phyloP scores from a whole-genome alignment of 2,329 filamentous ascomycete genomes.

The Pseudocercospora cruenta region DNA sequence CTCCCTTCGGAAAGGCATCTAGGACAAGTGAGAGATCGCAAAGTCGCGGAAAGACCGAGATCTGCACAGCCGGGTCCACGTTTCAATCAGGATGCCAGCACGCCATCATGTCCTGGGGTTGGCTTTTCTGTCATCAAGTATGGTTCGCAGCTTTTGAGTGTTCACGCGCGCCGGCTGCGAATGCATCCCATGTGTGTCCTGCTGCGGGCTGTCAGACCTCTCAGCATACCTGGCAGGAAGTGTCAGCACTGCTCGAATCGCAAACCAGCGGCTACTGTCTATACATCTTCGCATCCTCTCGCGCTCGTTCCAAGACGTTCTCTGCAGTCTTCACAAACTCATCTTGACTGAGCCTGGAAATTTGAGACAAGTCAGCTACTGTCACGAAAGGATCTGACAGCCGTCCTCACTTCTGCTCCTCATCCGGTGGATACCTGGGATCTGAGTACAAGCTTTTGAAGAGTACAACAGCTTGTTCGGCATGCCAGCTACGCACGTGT shows the following conservation, averaged over 20 bases:
- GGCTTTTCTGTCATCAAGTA: not conserved
- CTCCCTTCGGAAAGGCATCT: not conserved
- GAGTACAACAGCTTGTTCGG: conserved; percentile 17
- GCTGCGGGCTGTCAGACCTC: conserved; percentile 3
- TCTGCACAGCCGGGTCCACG: no score
- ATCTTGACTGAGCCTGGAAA: conserved; percentile 10
- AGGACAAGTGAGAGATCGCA: not conserved
- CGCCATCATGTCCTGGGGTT: not conserved
- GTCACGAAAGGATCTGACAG: not conserved
- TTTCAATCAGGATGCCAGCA: not conserved
- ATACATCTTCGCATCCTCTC: conserved; percentile 17
- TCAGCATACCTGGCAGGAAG: not conserved
- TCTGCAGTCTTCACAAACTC: conserved; percentile 15
- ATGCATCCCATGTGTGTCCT: not conserved
- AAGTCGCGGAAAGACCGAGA: no score
- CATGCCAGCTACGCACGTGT: conserved; percentile 10
- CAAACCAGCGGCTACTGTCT: not conserved
- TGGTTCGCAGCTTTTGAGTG: not conserved
- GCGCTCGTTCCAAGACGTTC: conserved; percentile 14
- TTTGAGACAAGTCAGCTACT: not conserved
- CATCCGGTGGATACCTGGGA: conserved; percentile 15
- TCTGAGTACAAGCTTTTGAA: conserved; percentile 19
- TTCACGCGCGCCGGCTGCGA: not conserved
- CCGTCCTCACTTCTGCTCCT: conserved; percentile 12
- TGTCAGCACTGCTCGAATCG: not conserved